Evolutionary conservation across 768 basidiomycete genomes (phyloP).

Genomic region (Suillus hirtellus): DNA sequence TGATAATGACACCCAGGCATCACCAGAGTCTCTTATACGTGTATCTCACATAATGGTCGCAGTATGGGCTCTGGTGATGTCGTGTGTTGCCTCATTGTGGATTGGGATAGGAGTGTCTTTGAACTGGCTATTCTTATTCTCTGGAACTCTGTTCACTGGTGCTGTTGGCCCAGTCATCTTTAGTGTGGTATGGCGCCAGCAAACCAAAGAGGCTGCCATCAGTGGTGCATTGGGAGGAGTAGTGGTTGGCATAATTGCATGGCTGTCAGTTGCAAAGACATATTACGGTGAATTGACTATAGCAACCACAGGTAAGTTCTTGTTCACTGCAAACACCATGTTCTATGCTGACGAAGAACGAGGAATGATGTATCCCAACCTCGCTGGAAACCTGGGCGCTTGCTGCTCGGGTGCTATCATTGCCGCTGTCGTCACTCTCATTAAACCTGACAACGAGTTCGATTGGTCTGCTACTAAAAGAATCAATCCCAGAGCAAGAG

Average conservation of each 20-base stretch:
- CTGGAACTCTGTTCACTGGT: conserved; percentile 28
- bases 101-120: conserved; percentile 25
- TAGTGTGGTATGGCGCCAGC: conserved; percentile 33
- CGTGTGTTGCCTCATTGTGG: conserved; percentile 27
- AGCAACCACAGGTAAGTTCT: conserved; percentile 13
- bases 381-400: conserved; percentile 20
- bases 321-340: not conserved
- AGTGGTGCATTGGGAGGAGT: conserved; percentile 43
- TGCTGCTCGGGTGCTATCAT: conserved; percentile 20
- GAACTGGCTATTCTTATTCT: conserved; percentile 23
- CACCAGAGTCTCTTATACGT: conserved; percentile 22
- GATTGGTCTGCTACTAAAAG: conserved; percentile 22
- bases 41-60: conserved; percentile 29
- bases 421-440: conserved; percentile 18
- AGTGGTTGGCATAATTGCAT: conserved; percentile 44
- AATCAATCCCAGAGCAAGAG: conserved; percentile 17
- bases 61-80: conserved; percentile 26
- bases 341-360: conserved; percentile 3
- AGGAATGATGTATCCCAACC: conserved; percentile 20
- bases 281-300: conserved; percentile 21
- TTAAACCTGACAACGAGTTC: conserved; percentile 21
- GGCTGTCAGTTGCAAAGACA: conserved; percentile 38
- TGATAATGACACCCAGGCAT: conserved; percentile 13
- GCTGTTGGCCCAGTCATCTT: conserved; percentile 30
- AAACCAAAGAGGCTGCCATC: conserved; percentile 40